Evolutionary conservation across 2,329 filamentous ascomycete species (phyloP), one percentile per base, ranked within the genome.

Genomic region (Fusarium sp.): DNA sequence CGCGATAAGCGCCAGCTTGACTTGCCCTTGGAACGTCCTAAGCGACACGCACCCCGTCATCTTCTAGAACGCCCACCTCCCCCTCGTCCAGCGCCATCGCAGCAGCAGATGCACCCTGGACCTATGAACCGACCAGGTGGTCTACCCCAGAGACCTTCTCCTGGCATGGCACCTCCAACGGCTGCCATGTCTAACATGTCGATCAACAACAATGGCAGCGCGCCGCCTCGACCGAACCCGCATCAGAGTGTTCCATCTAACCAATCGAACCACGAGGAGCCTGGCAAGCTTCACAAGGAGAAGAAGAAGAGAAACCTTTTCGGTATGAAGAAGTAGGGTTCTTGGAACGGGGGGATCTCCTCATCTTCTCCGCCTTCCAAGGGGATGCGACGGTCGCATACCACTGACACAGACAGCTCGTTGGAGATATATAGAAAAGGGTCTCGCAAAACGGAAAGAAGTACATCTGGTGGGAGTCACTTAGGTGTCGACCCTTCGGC

Each of bases 11-110:
- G 92, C 54, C 86, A 89, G 46, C 85, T 99, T 18, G 90, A 93
- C 73, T 87, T 99, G 7, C 96, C 95, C 1, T 84, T 90, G 59
- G 94, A 98, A 66, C 86, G 90, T 41, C 93, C 93, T 4, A 90
- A 90, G 75, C 91, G 89, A n/a, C 90, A 91, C 65, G 92, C 94
- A 1, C 96, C 96, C 2, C 90, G 90, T 8, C 93, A 97, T 81
- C 82, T 99, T 12, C 96, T 96, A 72, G 93, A 97, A 79, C 88
- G 89, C 6, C 88, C 90, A 2, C 81, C 85, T 4, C 85, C 85
- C 12, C 84, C 84, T 9, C 84, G 84, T 55, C 78, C 82, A 67
- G 79, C 62, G 68, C 76, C 75, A 64, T 73, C 69, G 8, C 68
- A 34, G 50, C 28, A 28, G 28, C 25, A 39, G 13, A 65, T 31